Base-by-base conservation (phyloP, 257 asterid genomes). In the Jacaranda copaia region DNA sequence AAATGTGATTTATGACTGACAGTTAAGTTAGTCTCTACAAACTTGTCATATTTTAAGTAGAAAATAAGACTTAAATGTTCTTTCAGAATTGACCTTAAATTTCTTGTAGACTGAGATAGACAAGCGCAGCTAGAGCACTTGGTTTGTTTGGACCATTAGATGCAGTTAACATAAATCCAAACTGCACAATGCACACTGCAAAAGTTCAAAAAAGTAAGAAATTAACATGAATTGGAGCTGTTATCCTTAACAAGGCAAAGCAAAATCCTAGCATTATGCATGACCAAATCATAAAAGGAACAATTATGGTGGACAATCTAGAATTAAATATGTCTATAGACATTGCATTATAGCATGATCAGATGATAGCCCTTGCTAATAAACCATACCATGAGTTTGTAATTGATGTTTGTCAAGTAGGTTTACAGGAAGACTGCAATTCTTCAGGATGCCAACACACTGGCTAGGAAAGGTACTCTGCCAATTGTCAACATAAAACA, bases 31-130 rank as follows among this genome's bases (percentile, higher is more conserved):
- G 5, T 15, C 58, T 42, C 19, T 55, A 61, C 40, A 55, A 38
- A 53, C 36, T 51, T 5, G 72, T 62, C 79, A 66, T 40, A n/a
- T 48, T 49, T 20, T 20, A 68, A 76, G 73, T 51, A 51, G 73
- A 72, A 60, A 35, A 76, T 38, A 68, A 49, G 55, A 83, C 97
- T 84, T 87, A 93, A 98, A 76, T 93, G 87, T 82, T 91, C 94
- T 82, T 86, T 91, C 76, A 96, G 91, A 83, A 89, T 87, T 63
- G 96, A 89, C 87, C 99, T 88, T 80, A 93, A 84, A 81, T 85
- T 85, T 85, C 94, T 86, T 14, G 99, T 90, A 74, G 99, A 93
- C 85, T 82, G 98, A 61, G 98, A 93, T 84, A 96, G 78, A 84
- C 88, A 93, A 81, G 97, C 98, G 70, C 78, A 79, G 89, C 92